Evolutionary conservation across 2,329 filamentous ascomycete genomes (phyloP), one percentile per base, ranked within the genome.

Genomic region (Apiospora phragmitis): DNA sequence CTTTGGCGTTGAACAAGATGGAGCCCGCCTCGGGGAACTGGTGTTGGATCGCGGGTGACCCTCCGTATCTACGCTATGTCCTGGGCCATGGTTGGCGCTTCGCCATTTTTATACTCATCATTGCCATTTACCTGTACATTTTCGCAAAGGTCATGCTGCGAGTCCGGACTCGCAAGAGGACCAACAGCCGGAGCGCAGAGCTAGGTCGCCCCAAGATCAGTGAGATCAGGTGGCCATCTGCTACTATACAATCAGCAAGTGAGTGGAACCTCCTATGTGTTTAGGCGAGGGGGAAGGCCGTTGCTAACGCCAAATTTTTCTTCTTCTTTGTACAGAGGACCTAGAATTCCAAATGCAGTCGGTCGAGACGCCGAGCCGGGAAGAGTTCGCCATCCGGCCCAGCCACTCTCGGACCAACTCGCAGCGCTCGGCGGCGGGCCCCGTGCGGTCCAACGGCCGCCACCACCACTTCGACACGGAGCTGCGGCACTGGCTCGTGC

Each of bases 81-180:
- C 59, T 72, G 21, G 69, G 69, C n/a, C 70, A 72, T 18, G 69
- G 35, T n/a, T 72, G 70, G 71, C 45, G 71, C 7, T 59, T 72
- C n/a, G 32, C 24, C 18, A 65, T 59, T 47, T 69, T 69, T 41
- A 6, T 35, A 2, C 4, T 41, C 38, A 65, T 69, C 16, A 24
- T 62, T 24, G n/a, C 21, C 51, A 69, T 69, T 29, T 69, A 69
- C 24, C 26, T 38, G n/a, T 69, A 62, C n/a, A 66, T 72, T 4
- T 70, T 72, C 45, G 62, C 16, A 9, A 26, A 35, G 16, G 59
- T 72, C 16, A 47, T 59, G 38, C 38, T 38, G 18, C 71, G 69
- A 9, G 49, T 72, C 8, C 45, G 47, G 24, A 65, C 66, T 14
- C 69, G 71, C 12, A 65, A 65, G 18, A 47, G 38, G n/a, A 69